These are phyloP conservation scores for Echinosophora koreensis DNA, from an alignment of 306 rosid species.

Conservation along the genomic window DNA sequence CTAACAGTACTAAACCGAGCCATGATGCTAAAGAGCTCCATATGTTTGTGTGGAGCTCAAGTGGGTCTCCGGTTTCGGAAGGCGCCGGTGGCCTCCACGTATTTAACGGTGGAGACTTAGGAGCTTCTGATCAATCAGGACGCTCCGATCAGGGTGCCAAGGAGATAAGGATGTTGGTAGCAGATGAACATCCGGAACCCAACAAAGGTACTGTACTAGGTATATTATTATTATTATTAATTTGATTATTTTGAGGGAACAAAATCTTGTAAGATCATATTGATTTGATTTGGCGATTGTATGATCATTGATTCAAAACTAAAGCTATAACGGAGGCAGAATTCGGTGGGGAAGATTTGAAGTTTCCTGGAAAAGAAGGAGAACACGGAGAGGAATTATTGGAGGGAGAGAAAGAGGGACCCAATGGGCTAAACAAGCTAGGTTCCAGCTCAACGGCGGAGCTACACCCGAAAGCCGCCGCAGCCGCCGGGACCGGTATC, in stretches of 20 bases:
- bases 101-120: constrained; percentile 70
- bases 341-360: constrained; percentile 68
- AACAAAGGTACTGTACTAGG: constrained; percentile 62
- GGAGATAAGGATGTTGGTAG: constrained; percentile 93
- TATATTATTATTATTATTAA: not conserved
- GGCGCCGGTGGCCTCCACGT: constrained; percentile 77
- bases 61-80: constrained; percentile 84
- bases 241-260: not conserved
- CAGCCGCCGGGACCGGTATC: constrained; percentile 35
- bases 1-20: constrained; percentile 49
- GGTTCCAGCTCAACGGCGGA: constrained; percentile 84
- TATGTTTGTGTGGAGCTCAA: constrained; percentile 96
- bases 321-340: constrained; percentile 57
- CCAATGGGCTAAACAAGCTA: constrained; percentile 67
- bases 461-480: constrained; percentile 68
- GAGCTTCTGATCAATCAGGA: constrained; percentile 79
- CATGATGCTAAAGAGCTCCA: constrained; percentile 92
- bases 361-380: constrained; percentile 56
- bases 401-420: constrained; percentile 65
- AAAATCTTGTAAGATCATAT: not conserved
- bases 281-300: constrained; percentile 14
- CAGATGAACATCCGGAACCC: constrained; percentile 79
- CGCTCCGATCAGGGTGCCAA: constrained; percentile 93
- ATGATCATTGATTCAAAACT: not conserved
- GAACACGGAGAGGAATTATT: constrained; percentile 53